phyloP scores from a whole-genome alignment of 768 basidiomycete genomes.

The Leccinum longicurvipes region DNA sequence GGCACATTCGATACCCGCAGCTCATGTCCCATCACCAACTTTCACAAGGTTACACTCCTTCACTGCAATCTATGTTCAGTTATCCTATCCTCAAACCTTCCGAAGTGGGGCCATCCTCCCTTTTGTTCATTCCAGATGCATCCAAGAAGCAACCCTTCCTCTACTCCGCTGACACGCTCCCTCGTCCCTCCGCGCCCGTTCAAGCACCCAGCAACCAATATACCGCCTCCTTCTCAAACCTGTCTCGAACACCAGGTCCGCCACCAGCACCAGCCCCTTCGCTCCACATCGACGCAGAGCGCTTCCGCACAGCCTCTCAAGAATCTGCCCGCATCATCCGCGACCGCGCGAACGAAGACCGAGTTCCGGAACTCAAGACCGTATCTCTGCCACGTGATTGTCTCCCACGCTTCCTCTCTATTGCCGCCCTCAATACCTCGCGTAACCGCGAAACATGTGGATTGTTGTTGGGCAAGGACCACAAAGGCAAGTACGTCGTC shows the following conservation, averaged over 20 bases:
- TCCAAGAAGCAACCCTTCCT: constrained; percentile 25
- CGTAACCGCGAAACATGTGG: constrained; percentile 86
- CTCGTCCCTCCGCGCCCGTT: constrained; percentile 31
- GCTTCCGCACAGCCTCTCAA: constrained; percentile 33
- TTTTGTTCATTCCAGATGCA: constrained; percentile 43
- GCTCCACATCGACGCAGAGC: constrained; percentile 24
- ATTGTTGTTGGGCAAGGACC: constrained; percentile 67
- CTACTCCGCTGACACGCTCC: constrained; percentile 35
- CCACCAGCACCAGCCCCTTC: constrained; percentile 21
- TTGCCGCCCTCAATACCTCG: constrained; percentile 76
- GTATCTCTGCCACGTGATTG: constrained; percentile 71
- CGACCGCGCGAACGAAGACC: constrained; percentile 30
- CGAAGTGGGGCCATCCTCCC: constrained; percentile 38
- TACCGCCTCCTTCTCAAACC: constrained; percentile 23
- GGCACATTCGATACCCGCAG: constrained; percentile 56
- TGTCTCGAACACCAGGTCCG: constrained; percentile 25
- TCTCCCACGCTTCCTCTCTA: constrained; percentile 70
- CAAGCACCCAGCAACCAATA: constrained; percentile 15
- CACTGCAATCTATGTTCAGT: constrained; percentile 71
- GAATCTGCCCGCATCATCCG: constrained; percentile 34
- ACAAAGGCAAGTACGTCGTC: constrained; percentile 62
- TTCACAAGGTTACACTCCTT: constrained; percentile 74
- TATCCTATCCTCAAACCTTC: constrained; percentile 32
- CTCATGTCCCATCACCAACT: constrained; percentile 81
- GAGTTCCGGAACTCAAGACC: constrained; percentile 48